Base-by-base conservation (phyloP, 768 basidiomycete species). In the Tubosaeta brunneosetosa region DNA sequence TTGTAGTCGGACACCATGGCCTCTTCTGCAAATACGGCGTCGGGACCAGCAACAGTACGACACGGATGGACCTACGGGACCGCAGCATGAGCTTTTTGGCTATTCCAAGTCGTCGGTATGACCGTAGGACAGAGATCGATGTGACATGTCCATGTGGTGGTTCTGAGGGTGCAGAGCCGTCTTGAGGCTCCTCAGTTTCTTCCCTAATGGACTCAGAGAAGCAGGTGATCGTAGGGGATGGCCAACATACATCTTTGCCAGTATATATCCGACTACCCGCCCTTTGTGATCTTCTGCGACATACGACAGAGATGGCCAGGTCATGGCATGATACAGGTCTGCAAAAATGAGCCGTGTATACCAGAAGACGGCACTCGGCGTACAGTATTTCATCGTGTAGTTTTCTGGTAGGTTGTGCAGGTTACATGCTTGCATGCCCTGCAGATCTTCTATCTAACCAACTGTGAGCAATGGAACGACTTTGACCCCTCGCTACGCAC, bases 61-160 rank as follows among this genome's bases (percentile, higher is more conserved):
- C 32, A 41, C 44, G 31, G 31, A 38, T 29, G 25, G 49, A 73
- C 93, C 60, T 62, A 97, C 94, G 94, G 45, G 91, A 91, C 34
- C 91, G 85, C 17, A 91, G 61, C 94, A 97, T 98, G 27, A 98
- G 74, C 65, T 91, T 91, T 72, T 94, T 94, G 14, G 94, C 94
- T 3, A 98, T 69, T 8, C 95, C 94, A 6, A 97, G 75, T n/a
- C 94, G 80, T 41, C 94, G 78, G 64, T 97, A 92, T 13, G 90
- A 85, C 54, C 94, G 79, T 32, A 97, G 74, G 3, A 98, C 94
- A 0, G 93, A 95, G 64, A 98, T 97, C 5, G 94, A 97, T 13
- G 94, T 98, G 64, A 98, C 91, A 63, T 98, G 94, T 0, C 94
- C 94, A 57, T 94, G 88, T 0, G 82, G 75, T 22, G 78, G 77